A percentile compares a stretch with the other conserved stretches of the same genome.
Conservation (phyloP, 1,139 yeast genomes). For the Taphrina wiesneri region DNA sequence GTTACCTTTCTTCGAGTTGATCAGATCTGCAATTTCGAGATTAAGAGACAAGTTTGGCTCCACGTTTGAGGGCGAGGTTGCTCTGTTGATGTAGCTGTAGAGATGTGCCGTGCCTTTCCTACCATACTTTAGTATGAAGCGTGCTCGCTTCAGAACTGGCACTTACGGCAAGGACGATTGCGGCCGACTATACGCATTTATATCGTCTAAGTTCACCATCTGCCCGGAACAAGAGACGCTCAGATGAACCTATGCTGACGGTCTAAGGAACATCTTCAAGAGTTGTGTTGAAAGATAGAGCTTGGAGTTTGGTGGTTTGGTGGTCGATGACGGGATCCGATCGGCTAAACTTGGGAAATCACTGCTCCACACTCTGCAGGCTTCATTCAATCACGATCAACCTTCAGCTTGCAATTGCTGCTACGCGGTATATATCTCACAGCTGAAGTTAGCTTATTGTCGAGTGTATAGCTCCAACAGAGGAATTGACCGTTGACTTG, state of each 20-base stretch:
- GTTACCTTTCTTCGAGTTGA: slow-evolving; percentile 85
- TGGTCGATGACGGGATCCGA: not conserved
- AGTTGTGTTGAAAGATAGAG: not conserved
- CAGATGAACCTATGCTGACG: not conserved
- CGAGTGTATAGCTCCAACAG: too few relatives aligned
- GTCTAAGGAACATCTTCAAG: not conserved
- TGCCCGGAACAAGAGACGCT: not conserved
- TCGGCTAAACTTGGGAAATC: not conserved
- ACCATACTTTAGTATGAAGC: not conserved
- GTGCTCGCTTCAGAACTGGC: not conserved
- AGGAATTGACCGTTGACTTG: too few relatives aligned
- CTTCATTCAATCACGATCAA: too few relatives aligned
- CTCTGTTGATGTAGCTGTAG: slow-evolving; percentile 57
- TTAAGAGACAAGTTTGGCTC: slow-evolving; percentile 90
- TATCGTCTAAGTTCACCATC: slow-evolving; percentile 30
- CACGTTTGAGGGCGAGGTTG: slow-evolving; percentile 77
- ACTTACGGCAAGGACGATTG: slow-evolving; percentile 24
- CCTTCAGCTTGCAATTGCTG: too few relatives aligned
- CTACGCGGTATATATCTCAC: too few relatives aligned
- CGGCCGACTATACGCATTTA: slow-evolving; percentile 29
- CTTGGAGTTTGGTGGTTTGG: not conserved
- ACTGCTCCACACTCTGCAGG: not conserved
- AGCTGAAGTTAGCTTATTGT: too few relatives aligned
- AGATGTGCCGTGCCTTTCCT: slow-evolving; percentile 19
- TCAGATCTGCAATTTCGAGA: slow-evolving; percentile 87